Percentiles rank a stretch among this genome's conserved stretches.
These are phyloP conservation scores for Cyclotella baltica DNA, from an alignment of 108 stramenopile species.

Conservation along the genomic window DNA sequence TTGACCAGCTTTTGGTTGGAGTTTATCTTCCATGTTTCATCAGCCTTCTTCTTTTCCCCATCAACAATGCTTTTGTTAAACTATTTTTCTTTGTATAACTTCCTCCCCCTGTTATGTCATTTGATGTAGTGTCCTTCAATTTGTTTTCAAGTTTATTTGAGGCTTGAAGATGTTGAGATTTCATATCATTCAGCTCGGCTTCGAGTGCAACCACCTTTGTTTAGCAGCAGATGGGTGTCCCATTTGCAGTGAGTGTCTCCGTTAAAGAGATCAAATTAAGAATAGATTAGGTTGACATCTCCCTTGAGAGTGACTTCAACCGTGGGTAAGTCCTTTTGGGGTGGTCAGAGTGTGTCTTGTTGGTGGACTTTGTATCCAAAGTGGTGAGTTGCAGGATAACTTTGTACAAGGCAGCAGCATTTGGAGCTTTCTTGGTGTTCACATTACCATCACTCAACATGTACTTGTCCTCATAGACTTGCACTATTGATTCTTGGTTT, in stretches of 20 bases:
- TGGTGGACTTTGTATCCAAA: constrained; percentile 13
- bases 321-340: constrained; percentile 1
- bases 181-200: neutral
- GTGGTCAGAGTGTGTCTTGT: neutral
- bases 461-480: constrained; percentile 1
- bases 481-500: neutral
- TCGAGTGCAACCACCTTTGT: constrained; percentile 7
- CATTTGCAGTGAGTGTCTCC: constrained; percentile 1
- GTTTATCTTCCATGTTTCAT: constrained; percentile 41
- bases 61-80: constrained; percentile 14
- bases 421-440: neutral
- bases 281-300: neutral
- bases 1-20: constrained; percentile 17
- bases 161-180: neutral
- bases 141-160: constrained; percentile 1
- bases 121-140: no score
- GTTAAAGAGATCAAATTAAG: constrained; percentile 2
- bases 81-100: no score
- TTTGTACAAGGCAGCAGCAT: constrained; percentile 4
- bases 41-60: constrained; percentile 13
- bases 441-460: neutral
- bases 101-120: no score
- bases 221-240: constrained; percentile 1
- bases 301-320: neutral
- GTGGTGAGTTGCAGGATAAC: constrained; percentile 12